Base-by-base conservation (phyloP, 495 filamentous ascomycete species). In the Podospora sp. region DNA sequence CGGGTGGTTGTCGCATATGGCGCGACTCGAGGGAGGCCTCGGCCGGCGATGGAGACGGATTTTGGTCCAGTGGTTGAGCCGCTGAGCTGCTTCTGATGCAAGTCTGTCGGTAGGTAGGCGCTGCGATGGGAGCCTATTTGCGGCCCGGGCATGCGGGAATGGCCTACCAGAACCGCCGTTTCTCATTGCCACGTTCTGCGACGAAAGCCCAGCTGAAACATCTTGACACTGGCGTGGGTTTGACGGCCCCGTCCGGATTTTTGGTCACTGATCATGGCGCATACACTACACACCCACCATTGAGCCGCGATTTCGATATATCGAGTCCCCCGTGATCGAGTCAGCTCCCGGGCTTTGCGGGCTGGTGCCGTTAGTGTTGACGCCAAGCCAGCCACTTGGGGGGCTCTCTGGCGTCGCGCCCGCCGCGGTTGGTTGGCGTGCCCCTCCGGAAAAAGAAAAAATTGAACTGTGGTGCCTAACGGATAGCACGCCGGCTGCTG, bases 351-450 rank as follows among this genome's bases (percentile, higher is more conserved):
- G 1, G n/a, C n/a, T n/a, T n/a, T 25, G 53, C 21, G 53, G 29
- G 56, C 22, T 21, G 29, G 29, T 25, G 57, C 57, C 57, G 35
- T 36, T 62, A 22, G 60, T 21, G 29, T 24, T n/a, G 12, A 62
- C 35, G 26, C 33, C 40, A 62, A 25, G 33, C 6, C 60, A 33
- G 60, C 60, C 60, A 62, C 35, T 22, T 60, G 57, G 60, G 60
- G 36, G 27, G 35, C 16, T 6, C 11, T 4, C 11, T 50, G 60
- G 60, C 36, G 12, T 16, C 11, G 35, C 35, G 35, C n/a, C 14
- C 35, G 36, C 22, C 60, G 60, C 36, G 60, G 33, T 62, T 62
- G 60, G 60, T 50, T 62, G 35, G 21, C 40, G n/a, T 59, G 25
- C 56, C 21, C 56, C 56, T n/a, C 33, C 24, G 52, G 40, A 14